A percentile compares a stretch with the other conserved stretches of the same genome.
Evolutionary conservation across 139 green algal species (phyloP).

Genomic region (Haematococcus lacustris): DNA sequence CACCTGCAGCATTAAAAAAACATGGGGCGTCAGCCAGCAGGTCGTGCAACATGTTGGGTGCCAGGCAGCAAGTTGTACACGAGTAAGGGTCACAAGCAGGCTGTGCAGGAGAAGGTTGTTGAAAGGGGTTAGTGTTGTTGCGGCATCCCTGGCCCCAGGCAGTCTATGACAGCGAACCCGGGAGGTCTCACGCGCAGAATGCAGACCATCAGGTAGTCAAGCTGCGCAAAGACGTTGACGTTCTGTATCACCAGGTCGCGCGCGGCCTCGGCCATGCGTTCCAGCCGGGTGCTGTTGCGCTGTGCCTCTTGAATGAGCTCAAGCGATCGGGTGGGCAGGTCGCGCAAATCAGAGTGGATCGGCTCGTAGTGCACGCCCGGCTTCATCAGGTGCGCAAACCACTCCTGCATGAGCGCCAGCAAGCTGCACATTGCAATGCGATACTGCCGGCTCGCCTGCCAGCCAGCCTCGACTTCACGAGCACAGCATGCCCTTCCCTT

Average conservation of each 20-base stretch:
- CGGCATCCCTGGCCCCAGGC: too few relatives aligned
- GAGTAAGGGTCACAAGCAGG: too few relatives aligned
- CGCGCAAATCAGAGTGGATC: not conserved
- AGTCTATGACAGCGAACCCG: too few relatives aligned
- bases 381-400: not conserved
- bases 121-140: too few relatives aligned
- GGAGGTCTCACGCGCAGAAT: not conserved
- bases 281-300: not conserved
- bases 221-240: not conserved
- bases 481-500: not conserved
- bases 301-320: not conserved
- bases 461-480: too few relatives aligned
- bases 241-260: not conserved
- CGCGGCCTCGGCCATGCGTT: not conserved
- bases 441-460: too few relatives aligned
- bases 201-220: not conserved
- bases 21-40: too few relatives aligned
- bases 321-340: not conserved
- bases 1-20: too few relatives aligned
- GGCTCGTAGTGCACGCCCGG: not conserved
- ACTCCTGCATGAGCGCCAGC: not conserved
- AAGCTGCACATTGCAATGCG: too few relatives aligned
- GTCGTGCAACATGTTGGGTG: too few relatives aligned
- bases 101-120: too few relatives aligned
- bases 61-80: too few relatives aligned